Base-by-base conservation (phyloP, 352 stramenopile species). In the Globisporangium alternatum region DNA sequence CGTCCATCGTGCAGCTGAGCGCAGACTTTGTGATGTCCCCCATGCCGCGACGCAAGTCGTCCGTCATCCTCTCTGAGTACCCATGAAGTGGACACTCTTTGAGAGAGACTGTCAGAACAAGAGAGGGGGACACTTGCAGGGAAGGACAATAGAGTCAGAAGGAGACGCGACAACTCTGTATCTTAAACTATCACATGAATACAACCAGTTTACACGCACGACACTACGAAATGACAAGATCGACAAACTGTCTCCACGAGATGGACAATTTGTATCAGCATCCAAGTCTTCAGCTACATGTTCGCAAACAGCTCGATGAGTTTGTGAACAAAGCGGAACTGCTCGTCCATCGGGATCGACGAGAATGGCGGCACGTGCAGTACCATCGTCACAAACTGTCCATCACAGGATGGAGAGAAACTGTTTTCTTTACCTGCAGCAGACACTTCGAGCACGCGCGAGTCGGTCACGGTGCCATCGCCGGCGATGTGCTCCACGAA, bases 1-100 rank as follows among this genome's bases (percentile, higher is more conserved):
- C 72, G 44, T 79, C 72, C 25, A 76, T 79, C 58, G 69, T 79
- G 56, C 61, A 69, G 3, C 67, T 79, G 54, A 76, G 69, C 39
- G 62, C 62, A 22, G 72, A 79, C 56, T 79, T 79, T 44, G 64
- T 79, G 39, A 68, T 66, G 35, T 78, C 68, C 33, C 71, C 71
- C 15, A 71, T 78, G 63, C 68, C 65, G 22, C 53, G 33, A 13
- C 61, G 52, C 28, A 51, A 43, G 25, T 63, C 57, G 54, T 60
- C 45, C 17, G 35, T 39, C n/a, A 30, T 56, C 13, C 17, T 41
- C 21, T 8, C 8, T 1, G 47, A 47, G n/a, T 45, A 56, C 19
- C 30, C 17, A 9, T 57, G 17, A 57, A 9, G 28, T 33, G 22
- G 22, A 33, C 47, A 31, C 10, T 53, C 21, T 17, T 5, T 33